Evolutionary conservation across 495 filamentous ascomycete species (phyloP).

Genomic region (Penicillium steckii): DNA sequence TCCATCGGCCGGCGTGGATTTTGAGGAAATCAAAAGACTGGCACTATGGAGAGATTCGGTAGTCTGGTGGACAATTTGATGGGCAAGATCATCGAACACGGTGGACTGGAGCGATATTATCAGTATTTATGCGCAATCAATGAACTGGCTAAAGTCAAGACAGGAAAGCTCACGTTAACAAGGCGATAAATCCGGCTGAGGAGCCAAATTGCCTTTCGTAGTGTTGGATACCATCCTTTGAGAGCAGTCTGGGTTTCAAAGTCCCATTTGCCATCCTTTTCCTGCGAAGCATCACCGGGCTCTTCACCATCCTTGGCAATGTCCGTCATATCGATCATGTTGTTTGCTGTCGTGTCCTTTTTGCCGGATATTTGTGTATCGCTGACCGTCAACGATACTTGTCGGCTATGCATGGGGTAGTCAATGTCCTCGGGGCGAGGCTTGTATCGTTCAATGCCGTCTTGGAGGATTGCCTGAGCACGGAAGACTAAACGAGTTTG

Average conservation of each 20-base stretch:
- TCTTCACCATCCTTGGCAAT: constrained; percentile 53
- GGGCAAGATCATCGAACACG: constrained; percentile 75
- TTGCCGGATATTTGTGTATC: constrained; percentile 47
- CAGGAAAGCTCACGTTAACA: constrained; percentile 54
- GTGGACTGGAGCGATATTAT: constrained; percentile 49
- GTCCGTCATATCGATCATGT: constrained; percentile 49
- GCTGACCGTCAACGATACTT: constrained; percentile 46
- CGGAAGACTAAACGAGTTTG: constrained; percentile 75
- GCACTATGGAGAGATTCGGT: constrained; percentile 61
- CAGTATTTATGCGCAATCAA: constrained; percentile 13
- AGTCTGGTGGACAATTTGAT: constrained; percentile 75
- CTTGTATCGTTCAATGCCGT: constrained; percentile 69
- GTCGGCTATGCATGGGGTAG: constrained; percentile 54
- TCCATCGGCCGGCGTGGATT: constrained; percentile 58
- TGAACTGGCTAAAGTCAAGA: constrained; percentile 11
- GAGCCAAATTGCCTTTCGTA: constrained; percentile 78
- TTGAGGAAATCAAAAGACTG: constrained; percentile 50
- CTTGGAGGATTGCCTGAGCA: constrained; percentile 62
- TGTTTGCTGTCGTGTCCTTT: constrained; percentile 41
- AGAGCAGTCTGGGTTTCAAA: constrained; percentile 50
- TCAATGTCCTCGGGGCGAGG: constrained; percentile 69
- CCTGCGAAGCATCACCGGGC: constrained; percentile 40
- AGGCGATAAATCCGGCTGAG: constrained; percentile 81
- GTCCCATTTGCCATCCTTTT: constrained; percentile 51
- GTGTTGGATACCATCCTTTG: constrained; percentile 63